Percentiles rank a stretch among this genome's conserved stretches.
Conservation (phyloP, 2,329 filamentous ascomycete species). For the Aspergillus amoenus region DNA sequence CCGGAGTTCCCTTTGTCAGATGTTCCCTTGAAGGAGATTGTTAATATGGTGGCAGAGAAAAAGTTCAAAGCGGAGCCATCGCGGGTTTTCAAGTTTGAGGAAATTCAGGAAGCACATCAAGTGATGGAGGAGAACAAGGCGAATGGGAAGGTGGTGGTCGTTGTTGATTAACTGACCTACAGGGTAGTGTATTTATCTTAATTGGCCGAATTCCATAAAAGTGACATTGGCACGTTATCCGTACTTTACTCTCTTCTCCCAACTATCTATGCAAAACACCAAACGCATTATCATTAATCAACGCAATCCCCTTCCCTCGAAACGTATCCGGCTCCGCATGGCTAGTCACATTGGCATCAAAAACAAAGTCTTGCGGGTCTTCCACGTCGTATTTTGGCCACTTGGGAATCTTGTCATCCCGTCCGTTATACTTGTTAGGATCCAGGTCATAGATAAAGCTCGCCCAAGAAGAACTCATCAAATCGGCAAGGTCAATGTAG, state of each 20-base stretch:
- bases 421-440: conserved; percentile 1
- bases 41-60: conserved; percentile 36
- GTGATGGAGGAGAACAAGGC: conserved; percentile 11
- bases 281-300: conserved; percentile 2
- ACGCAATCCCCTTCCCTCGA: conserved; percentile 1
- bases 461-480: conserved; percentile 15
- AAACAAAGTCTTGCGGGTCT: conserved; percentile 6
- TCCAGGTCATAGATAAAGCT: conserved; percentile 10
- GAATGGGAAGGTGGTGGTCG: conserved; percentile 10
- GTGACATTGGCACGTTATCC: no score
- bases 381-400: conserved; percentile 10
- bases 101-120: conserved; percentile 9
- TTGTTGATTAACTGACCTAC: not conserved
- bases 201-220: no score
- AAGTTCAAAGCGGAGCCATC: conserved; percentile 18
- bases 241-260: no score
- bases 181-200: no score
- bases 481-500: not conserved
- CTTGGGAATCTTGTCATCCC: not conserved
- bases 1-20: conserved; percentile 33
- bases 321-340: conserved; percentile 9
- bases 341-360: conserved; percentile 4
- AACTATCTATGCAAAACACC: conserved; percentile 3
- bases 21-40: conserved; percentile 42
- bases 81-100: conserved; percentile 1